Percentiles rank a stretch among this genome's conserved stretches.
Conservation (phyloP, 352 stramenopile species). For the Peronospora destructor region DNA sequence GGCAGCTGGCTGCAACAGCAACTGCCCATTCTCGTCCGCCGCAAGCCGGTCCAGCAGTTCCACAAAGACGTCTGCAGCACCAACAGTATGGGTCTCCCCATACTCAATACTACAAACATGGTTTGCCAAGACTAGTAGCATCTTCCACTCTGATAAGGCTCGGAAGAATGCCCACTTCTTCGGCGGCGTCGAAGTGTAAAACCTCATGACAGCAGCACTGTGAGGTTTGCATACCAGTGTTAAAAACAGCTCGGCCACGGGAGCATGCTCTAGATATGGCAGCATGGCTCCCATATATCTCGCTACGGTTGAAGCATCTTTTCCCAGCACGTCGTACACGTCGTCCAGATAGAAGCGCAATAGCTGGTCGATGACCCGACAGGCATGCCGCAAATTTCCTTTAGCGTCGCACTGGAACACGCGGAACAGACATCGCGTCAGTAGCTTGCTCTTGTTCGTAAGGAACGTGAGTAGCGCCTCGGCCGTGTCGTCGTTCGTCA, state of each 20-base stretch:
- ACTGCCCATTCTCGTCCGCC: constrained; percentile 82
- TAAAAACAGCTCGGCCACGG: constrained; percentile 81
- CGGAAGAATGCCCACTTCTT: constrained; percentile 88
- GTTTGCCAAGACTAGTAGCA: constrained; percentile 76
- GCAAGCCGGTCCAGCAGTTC: constrained; percentile 82
- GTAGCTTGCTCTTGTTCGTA: constrained; percentile 63
- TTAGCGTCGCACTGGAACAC: constrained; percentile 61
- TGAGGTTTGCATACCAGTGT: constrained; percentile 85
- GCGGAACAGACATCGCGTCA: constrained; percentile 76
- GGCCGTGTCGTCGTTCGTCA: constrained; percentile 79
- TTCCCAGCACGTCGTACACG: constrained; percentile 79
- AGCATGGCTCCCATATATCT: constrained; percentile 86
- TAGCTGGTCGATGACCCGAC: constrained; percentile 82
- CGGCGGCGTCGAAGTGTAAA: constrained; percentile 56
- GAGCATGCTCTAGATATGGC: constrained; percentile 65
- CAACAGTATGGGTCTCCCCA: constrained; percentile 63
- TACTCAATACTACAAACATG: constrained; percentile 68
- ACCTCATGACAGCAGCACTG: constrained; percentile 57
- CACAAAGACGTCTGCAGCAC: constrained; percentile 83
- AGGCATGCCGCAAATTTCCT: constrained; percentile 83
- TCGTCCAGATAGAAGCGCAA: constrained; percentile 82
- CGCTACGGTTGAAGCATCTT: constrained; percentile 47
- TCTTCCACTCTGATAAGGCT: constrained; percentile 80
- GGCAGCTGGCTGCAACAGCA: constrained; percentile 79
- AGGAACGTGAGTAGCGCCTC: constrained; percentile 80